A percentile compares a stretch with the other conserved stretches of the same genome.
Evolutionary conservation across 495 filamentous ascomycete genomes (phyloP).

Genomic region (Choiromyces venosus): DNA sequence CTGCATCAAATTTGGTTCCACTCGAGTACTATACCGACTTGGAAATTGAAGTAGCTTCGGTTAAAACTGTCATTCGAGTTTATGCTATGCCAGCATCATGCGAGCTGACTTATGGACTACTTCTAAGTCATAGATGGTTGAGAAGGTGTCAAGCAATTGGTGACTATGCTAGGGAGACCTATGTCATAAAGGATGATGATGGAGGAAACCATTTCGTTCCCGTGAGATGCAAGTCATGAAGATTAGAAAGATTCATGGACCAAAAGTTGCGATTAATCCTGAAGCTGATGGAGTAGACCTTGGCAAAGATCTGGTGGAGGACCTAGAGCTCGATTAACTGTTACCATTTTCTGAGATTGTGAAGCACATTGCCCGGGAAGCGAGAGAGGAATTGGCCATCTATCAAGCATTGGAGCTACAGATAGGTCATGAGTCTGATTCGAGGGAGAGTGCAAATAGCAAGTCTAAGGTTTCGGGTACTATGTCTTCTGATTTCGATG

Average conservation of each 20-base stretch:
- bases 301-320: not conserved
- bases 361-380: not conserved
- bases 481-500: too few species aligned
- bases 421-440: too few species aligned
- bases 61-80: not conserved
- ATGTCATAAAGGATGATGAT: not conserved
- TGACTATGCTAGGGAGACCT: not conserved
- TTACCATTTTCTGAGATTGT: not conserved
- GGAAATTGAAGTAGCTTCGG: not conserved
- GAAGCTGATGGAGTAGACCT: not conserved
- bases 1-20: not conserved
- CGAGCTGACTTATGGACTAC: not conserved
- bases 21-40: not conserved
- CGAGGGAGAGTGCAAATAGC: too few species aligned
- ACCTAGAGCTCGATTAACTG: not conserved
- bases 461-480: too few species aligned
- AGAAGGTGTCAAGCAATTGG: not conserved
- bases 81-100: slow-evolving; percentile 1
- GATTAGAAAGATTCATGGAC: not conserved
- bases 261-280: not conserved
- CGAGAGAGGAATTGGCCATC: not conserved
- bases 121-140: not conserved
- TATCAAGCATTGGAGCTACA: too few species aligned
- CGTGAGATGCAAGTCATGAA: not conserved
- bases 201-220: not conserved